Conservation (phyloP, 2,329 filamentous ascomycete genomes). For the Ascosphaera apis region DNA sequence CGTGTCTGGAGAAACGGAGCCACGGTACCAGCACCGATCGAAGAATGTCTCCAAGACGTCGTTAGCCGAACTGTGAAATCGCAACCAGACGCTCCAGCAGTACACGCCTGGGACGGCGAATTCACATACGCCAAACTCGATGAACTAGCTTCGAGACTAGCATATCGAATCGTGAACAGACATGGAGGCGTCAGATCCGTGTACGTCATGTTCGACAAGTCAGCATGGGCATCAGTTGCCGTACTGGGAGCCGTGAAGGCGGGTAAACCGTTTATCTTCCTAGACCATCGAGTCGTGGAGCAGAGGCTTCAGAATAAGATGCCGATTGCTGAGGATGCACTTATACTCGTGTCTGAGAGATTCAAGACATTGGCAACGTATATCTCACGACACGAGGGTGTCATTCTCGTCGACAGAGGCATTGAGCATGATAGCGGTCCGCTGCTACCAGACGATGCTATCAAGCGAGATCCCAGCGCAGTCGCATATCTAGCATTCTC, state of each 20-base stretch:
- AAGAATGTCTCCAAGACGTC: slow-evolving; percentile 8
- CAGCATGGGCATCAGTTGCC: slow-evolving; percentile 4
- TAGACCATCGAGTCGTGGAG: slow-evolving; percentile 3
- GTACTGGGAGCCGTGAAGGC: slow-evolving; percentile 6
- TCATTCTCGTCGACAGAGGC: background rate
- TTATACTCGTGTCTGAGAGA: background rate
- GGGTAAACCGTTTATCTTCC: slow-evolving; percentile 5
- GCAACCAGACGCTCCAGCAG: slow-evolving; percentile 7
- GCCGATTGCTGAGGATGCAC: background rate
- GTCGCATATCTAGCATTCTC: slow-evolving; percentile 1
- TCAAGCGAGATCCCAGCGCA: background rate
- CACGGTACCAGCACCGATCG: slow-evolving; percentile 1
- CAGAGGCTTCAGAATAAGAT: background rate
- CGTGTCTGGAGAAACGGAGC: slow-evolving; percentile 1
- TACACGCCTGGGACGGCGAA: slow-evolving; percentile 9
- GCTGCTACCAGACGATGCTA: background rate
- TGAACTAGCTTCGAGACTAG: slow-evolving; percentile 6
- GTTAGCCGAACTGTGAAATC: slow-evolving; percentile 4
- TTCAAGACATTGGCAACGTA: background rate
- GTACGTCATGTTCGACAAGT: slow-evolving; percentile 5
- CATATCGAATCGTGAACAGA: slow-evolving; percentile 2
- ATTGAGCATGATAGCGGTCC: background rate
- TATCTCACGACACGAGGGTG: background rate
- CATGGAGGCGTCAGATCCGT: background rate
- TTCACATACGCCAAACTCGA: slow-evolving; percentile 7